Conservation (phyloP, 1,284 basidiomycete species). For the Ganoderma leucocontextum region DNA sequence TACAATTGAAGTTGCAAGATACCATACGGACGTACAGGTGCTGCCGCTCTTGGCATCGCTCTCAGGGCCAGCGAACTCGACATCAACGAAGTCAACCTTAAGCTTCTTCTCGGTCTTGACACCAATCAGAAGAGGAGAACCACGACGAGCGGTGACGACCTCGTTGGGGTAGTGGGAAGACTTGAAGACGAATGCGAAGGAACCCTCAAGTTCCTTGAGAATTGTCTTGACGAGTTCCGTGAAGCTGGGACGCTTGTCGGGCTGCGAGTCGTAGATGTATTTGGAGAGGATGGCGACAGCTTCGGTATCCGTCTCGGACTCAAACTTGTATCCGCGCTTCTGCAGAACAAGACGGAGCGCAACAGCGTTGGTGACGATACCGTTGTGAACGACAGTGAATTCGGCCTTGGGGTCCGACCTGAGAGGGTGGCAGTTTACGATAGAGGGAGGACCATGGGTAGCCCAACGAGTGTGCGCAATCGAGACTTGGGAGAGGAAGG, state of each 20-base stretch:
- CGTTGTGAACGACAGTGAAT: conserved; percentile 98
- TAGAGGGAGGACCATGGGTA: conserved; percentile 94
- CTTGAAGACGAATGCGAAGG: conserved; percentile 99
- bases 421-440: conserved; percentile 96
- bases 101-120: conserved; percentile 99
- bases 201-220: conserved; percentile 98
- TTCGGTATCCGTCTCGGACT: conserved; percentile 98
- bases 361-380: conserved; percentile 95
- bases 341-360: conserved; percentile 94
- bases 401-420: conserved; percentile 85
- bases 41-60: conserved; percentile 65
- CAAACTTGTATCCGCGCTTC: conserved; percentile 95
- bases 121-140: conserved; percentile 96
- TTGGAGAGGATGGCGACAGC: conserved; percentile 96
- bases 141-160: conserved; percentile 94
- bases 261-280: conserved; percentile 96
- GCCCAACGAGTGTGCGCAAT: conserved; percentile 99
- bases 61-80: conserved; percentile 88
- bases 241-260: conserved; percentile 90
- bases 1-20: not conserved
- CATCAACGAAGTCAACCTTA: conserved; percentile 99
- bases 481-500: conserved; percentile 89
- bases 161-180: conserved; percentile 96
- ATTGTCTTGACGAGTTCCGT: conserved; percentile 95
- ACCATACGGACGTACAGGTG: conserved; percentile 55